phyloP scores from a whole-genome alignment of 2,329 filamentous ascomycete genomes.

The Cladosporium sp. region DNA sequence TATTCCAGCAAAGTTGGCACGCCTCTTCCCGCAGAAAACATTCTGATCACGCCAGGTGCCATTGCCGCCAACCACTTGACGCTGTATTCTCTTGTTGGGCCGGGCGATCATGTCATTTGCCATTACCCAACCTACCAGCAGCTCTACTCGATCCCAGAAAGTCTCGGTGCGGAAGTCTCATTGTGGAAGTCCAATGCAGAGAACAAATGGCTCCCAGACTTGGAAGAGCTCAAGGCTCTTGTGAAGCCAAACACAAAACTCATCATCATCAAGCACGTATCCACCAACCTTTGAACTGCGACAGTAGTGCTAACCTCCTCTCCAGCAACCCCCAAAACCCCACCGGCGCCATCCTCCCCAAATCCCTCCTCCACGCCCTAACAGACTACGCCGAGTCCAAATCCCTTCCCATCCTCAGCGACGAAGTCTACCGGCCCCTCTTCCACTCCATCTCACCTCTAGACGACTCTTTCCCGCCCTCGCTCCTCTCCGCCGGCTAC shows the following conservation, averaged over 20 bases:
- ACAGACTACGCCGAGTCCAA: conserved; percentile 63
- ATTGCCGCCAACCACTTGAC: conserved; percentile 83
- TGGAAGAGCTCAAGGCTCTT: conserved; percentile 64
- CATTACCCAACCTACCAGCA: conserved; percentile 88
- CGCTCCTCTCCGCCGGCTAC: conserved; percentile 71
- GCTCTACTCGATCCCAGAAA: conserved; percentile 72
- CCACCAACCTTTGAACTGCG: not conserved
- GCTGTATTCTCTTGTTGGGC: conserved; percentile 69
- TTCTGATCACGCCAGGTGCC: conserved; percentile 76
- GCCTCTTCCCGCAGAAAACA: conserved; percentile 58
- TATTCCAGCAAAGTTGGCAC: conserved; percentile 59
- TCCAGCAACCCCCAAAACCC: conserved; percentile 81
- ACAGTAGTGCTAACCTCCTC: not conserved
- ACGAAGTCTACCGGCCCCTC: conserved; percentile 82
- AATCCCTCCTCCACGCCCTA: conserved; percentile 60
- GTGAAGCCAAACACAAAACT: conserved; percentile 71
- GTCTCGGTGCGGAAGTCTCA: conserved; percentile 75
- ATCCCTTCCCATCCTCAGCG: conserved; percentile 67
- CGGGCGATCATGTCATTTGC: conserved; percentile 80
- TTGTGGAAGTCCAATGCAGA: conserved; percentile 70
- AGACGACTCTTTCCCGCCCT: conserved; percentile 61
- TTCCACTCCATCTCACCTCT: conserved; percentile 67
- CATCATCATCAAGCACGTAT: conserved; percentile 58
- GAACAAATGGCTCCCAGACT: conserved; percentile 66
- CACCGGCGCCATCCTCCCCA: conserved; percentile 69